Evolutionary conservation across 192 early-diverging fungal genomes (phyloP).

Genomic region (Dissophora ornata): DNA sequence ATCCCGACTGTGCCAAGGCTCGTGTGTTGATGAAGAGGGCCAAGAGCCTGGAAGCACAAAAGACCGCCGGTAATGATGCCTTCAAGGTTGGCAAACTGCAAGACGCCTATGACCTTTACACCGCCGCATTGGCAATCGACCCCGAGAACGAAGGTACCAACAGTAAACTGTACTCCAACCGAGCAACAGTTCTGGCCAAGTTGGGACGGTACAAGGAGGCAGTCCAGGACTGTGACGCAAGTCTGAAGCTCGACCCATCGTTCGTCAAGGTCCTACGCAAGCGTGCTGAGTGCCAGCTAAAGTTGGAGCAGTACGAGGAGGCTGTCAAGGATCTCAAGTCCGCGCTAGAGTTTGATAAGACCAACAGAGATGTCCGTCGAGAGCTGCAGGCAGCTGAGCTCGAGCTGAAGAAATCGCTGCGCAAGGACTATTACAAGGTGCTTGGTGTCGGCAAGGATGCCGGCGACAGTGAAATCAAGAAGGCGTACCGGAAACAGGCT

Average conservation of each 20-base stretch:
- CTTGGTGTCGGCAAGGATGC: constrained; percentile 81
- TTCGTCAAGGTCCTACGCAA: constrained; percentile 83
- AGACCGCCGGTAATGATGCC: constrained; percentile 79
- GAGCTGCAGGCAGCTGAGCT: constrained; percentile 69
- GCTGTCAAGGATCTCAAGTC: constrained; percentile 81
- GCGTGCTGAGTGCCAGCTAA: constrained; percentile 79
- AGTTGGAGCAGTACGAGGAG: constrained; percentile 80
- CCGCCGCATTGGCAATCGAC: constrained; percentile 73
- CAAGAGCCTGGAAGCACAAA: constrained; percentile 70
- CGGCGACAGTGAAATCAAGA: constrained; percentile 82
- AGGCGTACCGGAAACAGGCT: constrained; percentile 86
- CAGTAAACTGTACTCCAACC: constrained; percentile 79
- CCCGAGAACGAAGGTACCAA: constrained; percentile 69
- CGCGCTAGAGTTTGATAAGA: constrained; percentile 68
- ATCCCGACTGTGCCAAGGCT: constrained; percentile 82
- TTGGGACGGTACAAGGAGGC: constrained; percentile 65
- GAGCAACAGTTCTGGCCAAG: constrained; percentile 80
- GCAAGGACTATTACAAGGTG: constrained; percentile 98
- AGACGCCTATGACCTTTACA: constrained; percentile 77
- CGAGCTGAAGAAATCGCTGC: constrained; percentile 75
- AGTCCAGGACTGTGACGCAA: constrained; percentile 71
- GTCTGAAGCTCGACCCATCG: constrained; percentile 69
- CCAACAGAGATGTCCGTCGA: constrained; percentile 61
- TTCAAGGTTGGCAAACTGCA: constrained; percentile 68
- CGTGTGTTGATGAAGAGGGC: constrained; percentile 72